Percentiles rank a stretch among this genome's conserved stretches.
Evolutionary conservation across 352 stramenopile species (phyloP).

Genomic region (Phytophthora niederhauseri): DNA sequence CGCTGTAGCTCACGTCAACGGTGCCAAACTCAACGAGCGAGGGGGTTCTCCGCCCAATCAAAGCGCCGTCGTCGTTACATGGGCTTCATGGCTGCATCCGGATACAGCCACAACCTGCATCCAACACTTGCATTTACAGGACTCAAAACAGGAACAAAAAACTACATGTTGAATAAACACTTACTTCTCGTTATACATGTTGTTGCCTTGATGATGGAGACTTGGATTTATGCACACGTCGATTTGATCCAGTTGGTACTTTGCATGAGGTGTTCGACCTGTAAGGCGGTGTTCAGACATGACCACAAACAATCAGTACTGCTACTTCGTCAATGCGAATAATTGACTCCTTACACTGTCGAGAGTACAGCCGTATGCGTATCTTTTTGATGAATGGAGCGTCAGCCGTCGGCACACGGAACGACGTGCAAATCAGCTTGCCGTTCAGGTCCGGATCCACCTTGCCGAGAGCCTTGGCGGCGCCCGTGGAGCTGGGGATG

Average conservation of each 20-base stretch:
- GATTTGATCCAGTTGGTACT: not conserved
- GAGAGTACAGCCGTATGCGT: not conserved
- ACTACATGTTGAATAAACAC: too few relatives aligned
- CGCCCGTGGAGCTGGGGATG: conserved; percentile 97
- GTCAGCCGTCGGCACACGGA: too few relatives aligned
- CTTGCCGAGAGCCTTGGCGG: conserved; percentile 99
- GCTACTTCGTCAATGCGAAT: not conserved
- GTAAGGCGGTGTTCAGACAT: not conserved
- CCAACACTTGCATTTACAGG: not conserved
- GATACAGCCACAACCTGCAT: not conserved
- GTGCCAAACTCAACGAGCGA: too few relatives aligned
- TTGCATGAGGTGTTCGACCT: not conserved
- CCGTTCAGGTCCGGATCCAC: conserved; percentile 60
- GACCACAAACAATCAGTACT: not conserved
- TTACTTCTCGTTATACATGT: not conserved
- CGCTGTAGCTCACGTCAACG: not conserved
- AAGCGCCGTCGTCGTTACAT: not conserved
- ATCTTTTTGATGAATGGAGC: too few relatives aligned
- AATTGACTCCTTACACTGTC: not conserved
- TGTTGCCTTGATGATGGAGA: not conserved
- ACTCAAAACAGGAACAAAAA: too few relatives aligned
- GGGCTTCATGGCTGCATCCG: not conserved
- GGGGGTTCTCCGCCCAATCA: not conserved
- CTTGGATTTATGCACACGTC: not conserved
- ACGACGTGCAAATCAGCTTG: too few relatives aligned